These are phyloP conservation scores for Boletellus emodensis DNA, from an alignment of 768 basidiomycete genomes.

Conservation along the genomic window DNA sequence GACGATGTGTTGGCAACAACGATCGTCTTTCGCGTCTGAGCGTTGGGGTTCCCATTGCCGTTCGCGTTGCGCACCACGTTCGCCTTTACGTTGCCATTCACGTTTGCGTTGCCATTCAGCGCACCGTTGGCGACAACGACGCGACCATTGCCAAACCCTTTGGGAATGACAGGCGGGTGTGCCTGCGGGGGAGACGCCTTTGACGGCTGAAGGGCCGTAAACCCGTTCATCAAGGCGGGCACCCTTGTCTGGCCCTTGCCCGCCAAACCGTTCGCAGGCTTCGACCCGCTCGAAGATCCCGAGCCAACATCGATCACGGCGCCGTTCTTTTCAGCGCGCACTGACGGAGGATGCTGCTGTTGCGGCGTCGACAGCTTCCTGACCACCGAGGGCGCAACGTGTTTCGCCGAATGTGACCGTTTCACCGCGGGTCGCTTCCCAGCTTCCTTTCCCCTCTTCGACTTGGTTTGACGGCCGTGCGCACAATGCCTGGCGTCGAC, in stretches of 20 bases:
- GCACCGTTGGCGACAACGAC: not conserved
- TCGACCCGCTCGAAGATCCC: constrained; percentile 49
- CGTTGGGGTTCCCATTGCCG: constrained; percentile 13
- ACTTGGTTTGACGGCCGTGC: constrained; percentile 20
- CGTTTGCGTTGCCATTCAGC: constrained; percentile 15
- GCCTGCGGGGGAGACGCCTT: constrained; percentile 7
- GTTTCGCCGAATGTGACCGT: constrained; percentile 29
- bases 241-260: constrained; percentile 11
- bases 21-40: constrained; percentile 39
- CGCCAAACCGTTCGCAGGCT: constrained; percentile 23
- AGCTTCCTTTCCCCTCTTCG: constrained; percentile 33
- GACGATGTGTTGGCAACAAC: constrained; percentile 46
- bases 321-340: constrained; percentile 22
- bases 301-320: constrained; percentile 58
- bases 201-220: constrained; percentile 8
- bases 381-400: constrained; percentile 26
- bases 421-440: constrained; percentile 26
- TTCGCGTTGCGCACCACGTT: constrained; percentile 13
- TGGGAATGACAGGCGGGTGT: constrained; percentile 21
- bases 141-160: constrained; percentile 5
- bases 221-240: constrained; percentile 4
- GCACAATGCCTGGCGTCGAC: constrained; percentile 5
- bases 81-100: constrained; percentile 7
- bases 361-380: constrained; percentile 19
- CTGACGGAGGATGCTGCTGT: constrained; percentile 12